Evolutionary conservation across 2,329 filamentous ascomycete species (phyloP), one percentile per base, ranked within the genome.

Genomic region (Parastagonospora nodorum): DNA sequence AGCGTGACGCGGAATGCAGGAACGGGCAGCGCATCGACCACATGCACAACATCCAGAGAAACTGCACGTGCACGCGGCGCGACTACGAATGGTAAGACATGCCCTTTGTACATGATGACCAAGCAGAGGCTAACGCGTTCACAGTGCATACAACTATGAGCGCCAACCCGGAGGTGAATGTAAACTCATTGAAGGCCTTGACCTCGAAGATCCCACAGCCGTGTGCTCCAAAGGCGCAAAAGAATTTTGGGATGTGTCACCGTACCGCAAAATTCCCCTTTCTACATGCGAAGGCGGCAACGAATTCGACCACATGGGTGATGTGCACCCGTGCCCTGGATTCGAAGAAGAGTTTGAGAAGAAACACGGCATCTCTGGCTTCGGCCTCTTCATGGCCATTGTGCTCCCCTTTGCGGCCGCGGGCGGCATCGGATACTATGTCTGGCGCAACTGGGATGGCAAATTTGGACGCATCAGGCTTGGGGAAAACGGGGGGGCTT

Each of bases 121-220:
- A 16, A 32, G 16, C 4, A 28, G 12, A 16, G 14, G 44, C 45
- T 61, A 68, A 49, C 67, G 50, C 6, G 14, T 4, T 1, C n/a
- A 35, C 59, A 94, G 90, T 75, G 93, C 95, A 71, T 99, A 91
- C 81, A 99, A 99, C 75, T 99, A 85, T 74, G 87, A 97, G 71
- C 84, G 89, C 40, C 84, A 89, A 72, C 82, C 78, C 27, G 89
- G 92, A 67, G 88, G 88, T 41, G 85, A 88, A 55, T 99, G 94
- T 75, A 75, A 74, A 5, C 84, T 95, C 10, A 91, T 97, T 1
- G 74, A 82, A 0, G 93, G 93, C 11, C 83, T 92, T 35, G 58
- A 82, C 8, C 87, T 89, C 10, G 77, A 80, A 7, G 81, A 89
- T 61, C 83, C 87, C 43, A 75, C 76, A 49, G 75, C 77, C 32